Conservation (phyloP, 768 basidiomycete genomes). For the Candolleomyces efflorescens region DNA sequence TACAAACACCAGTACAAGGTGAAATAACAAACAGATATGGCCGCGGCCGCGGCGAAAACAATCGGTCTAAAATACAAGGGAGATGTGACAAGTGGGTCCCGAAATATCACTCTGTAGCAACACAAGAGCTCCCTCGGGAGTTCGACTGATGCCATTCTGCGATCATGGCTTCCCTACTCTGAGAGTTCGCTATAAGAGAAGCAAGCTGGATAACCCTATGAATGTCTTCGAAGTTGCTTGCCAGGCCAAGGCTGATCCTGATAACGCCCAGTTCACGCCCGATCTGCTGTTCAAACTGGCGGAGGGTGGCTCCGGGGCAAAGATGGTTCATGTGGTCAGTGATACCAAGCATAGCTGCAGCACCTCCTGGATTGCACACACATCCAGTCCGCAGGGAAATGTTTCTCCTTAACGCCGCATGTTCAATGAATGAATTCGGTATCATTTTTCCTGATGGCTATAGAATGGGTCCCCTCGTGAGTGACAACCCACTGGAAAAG, state of each 20-base stretch:
- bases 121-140: background rate
- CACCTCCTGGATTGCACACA: conserved; percentile 86
- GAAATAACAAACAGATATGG: too few species aligned
- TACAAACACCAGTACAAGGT: too few species aligned
- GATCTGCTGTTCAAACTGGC: conserved; percentile 55
- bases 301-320: conserved; percentile 53
- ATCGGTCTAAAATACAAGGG: too few species aligned
- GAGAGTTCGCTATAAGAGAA: conserved; percentile 34
- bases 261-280: conserved; percentile 73
- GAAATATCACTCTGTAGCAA: background rate
- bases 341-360: conserved; percentile 66
- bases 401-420: conserved; percentile 55
- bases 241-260: conserved; percentile 74
- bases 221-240: conserved; percentile 73
- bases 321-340: conserved; percentile 60
- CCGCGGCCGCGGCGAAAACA: too few species aligned
- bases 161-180: conserved; percentile 17
- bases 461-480: background rate
- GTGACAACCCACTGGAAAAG: conserved; percentile 2
- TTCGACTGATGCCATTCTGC: conserved; percentile 3
- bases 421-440: conserved; percentile 70
- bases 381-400: conserved; percentile 82
- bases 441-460: conserved; percentile 66
- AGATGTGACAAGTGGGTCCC: background rate
- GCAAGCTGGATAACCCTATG: conserved; percentile 54